phyloP scores from a whole-genome alignment of 1,139 yeast genomes.

The Candida freyschussii region DNA sequence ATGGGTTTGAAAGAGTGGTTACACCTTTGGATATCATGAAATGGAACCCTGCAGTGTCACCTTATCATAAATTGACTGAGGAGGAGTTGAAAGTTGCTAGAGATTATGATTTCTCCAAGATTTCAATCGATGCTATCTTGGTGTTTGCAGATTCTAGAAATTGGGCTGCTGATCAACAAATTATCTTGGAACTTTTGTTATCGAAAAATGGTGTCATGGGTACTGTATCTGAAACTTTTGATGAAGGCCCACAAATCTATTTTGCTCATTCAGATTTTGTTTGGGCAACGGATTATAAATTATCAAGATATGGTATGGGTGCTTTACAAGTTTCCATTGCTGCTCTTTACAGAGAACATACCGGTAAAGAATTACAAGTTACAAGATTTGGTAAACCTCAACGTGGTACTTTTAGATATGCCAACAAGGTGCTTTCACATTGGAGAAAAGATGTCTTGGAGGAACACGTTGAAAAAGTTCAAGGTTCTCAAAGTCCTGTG shows the following conservation, averaged over 20 bases:
- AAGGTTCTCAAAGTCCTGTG: slow-evolving; percentile 14
- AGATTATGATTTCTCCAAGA: slow-evolving; percentile 61
- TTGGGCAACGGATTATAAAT: slow-evolving; percentile 81
- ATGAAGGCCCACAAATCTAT: slow-evolving; percentile 76
- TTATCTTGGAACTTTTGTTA: slow-evolving; percentile 69
- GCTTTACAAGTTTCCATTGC: slow-evolving; percentile 82
- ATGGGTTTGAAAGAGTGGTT: slow-evolving; percentile 70
- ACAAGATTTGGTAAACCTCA: slow-evolving; percentile 84
- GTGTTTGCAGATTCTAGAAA: slow-evolving; percentile 82
- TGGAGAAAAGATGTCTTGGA: slow-evolving; percentile 80
- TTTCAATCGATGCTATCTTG: slow-evolving; percentile 62
- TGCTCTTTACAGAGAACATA: slow-evolving; percentile 74
- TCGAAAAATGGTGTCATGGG: slow-evolving; percentile 81
- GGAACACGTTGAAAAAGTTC: slow-evolving; percentile 56
- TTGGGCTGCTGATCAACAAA: slow-evolving; percentile 90
- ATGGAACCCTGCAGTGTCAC: slow-evolving; percentile 83
- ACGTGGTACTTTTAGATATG: slow-evolving; percentile 75
- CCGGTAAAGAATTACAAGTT: slow-evolving; percentile 72
- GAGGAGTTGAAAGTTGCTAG: slow-evolving; percentile 56
- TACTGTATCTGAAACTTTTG: slow-evolving; percentile 59
- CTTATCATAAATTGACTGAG: slow-evolving; percentile 69
- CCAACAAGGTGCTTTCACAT: slow-evolving; percentile 64
- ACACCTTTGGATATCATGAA: slow-evolving; percentile 77
- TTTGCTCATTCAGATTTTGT: slow-evolving; percentile 87
- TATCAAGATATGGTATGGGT: slow-evolving; percentile 85